A percentile compares a stretch with the other conserved stretches of the same genome.
phyloP scores from a whole-genome alignment of 140 eudicot genomes.

The Senecio squalidus region DNA sequence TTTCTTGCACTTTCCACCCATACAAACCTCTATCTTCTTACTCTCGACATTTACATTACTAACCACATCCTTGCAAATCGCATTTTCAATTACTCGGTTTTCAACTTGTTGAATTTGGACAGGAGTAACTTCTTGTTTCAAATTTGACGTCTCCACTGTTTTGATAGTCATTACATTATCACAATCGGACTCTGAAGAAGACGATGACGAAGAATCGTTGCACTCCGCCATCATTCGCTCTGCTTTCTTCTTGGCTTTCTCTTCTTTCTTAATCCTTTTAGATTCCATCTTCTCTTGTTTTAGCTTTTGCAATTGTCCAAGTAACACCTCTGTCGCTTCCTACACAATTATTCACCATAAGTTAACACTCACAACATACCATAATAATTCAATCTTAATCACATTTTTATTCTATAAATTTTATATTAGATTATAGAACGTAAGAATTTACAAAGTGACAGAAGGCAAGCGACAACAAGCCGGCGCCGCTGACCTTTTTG shows the following conservation, averaged over 20 bases:
- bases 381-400: not conserved
- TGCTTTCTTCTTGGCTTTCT: constrained; percentile 40
- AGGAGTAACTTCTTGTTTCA: constrained; percentile 19
- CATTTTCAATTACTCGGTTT: not conserved
- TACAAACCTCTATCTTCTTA: constrained; percentile 80
- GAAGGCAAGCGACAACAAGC: too few species aligned
- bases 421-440: too few species aligned
- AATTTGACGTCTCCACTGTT: constrained; percentile 14
- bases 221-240: constrained; percentile 15
- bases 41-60: not conserved
- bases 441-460: too few species aligned
- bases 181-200: constrained; percentile 55
- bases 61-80: not conserved
- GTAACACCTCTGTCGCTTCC: constrained; percentile 71
- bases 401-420: not conserved
- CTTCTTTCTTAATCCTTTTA: constrained; percentile 54
- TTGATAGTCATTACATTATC: constrained; percentile 49
- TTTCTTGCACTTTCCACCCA: constrained; percentile 97
- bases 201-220: constrained; percentile 41
- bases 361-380: too few species aligned
- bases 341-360: too few species aligned
- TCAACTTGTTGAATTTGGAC: not conserved
- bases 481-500: too few species aligned
- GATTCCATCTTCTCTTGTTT: constrained; percentile 54
- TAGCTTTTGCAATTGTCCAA: constrained; percentile 51